Evolutionary conservation across 208 protist genomes (phyloP), one percentile per base, ranked within the genome.

Genomic region (Crithidia brevicula): DNA sequence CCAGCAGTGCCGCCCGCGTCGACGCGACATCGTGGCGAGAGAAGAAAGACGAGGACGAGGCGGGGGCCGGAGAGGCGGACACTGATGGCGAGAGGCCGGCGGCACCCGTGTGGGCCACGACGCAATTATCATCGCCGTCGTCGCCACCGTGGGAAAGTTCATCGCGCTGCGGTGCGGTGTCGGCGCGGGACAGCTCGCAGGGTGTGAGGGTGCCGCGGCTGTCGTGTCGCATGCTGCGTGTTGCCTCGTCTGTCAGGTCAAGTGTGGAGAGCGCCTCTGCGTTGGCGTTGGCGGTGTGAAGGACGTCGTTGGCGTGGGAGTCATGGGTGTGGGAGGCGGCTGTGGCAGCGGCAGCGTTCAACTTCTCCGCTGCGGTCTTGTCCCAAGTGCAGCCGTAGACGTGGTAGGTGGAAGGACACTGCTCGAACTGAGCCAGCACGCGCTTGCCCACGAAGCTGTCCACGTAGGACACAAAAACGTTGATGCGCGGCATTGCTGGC

Each of bases 311-410:
- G 36, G 36, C 36, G 36, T 7, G 36, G 36, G 36, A 7, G 36
- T 7, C 36, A 13, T 7, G 8, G 36, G 15, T 10, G 27, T 34
- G 38, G 38, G 13, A 22, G 30, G 30, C 16, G n/a, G n/a, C n/a
- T n/a, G n/a, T 40, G 36, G 63, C 51, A n/a, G 67, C 59, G 31
- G 47, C n/a, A 49, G 63, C 73, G 31, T 61, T 75, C 20, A 79
- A 57, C 59, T 74, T 36, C 57, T 75, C 66, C 42, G 76, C 86
- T 4, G 71, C 71, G 8, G 74, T 75, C 36, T 79, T 74, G 34
- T 85, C 79, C 91, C 91, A 96, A 45, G 77, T 83, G 56, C 91
- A 96, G 36, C 82, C 88, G 64, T 90, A 80, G 4, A 96, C 53
- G 47, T 70, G 84, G 72, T 86, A 94, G 31, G 64, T 67, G 11